Conservation (phyloP, 2,329 filamentous ascomycete genomes). For the Aspergillus candidus region DNA sequence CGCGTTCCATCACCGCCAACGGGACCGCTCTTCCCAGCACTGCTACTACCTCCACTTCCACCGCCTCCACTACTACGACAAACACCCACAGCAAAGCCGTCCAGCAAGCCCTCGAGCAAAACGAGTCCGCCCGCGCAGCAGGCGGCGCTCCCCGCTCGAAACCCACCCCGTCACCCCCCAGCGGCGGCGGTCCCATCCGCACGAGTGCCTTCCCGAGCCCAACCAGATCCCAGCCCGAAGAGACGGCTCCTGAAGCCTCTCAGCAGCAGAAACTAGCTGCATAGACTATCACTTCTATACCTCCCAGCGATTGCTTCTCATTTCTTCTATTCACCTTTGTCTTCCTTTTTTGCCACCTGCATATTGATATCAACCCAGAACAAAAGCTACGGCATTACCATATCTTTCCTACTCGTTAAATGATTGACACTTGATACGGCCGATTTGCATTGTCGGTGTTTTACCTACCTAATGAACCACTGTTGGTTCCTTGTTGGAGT, state of each 20-base stretch:
- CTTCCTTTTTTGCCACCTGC: slow-evolving; percentile 10
- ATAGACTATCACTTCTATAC: slow-evolving; percentile 5
- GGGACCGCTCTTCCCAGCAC: too few relatives aligned
- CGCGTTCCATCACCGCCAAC: too few relatives aligned
- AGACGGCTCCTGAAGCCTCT: slow-evolving; percentile 14
- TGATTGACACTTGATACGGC: too few relatives aligned
- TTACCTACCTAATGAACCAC: too few relatives aligned
- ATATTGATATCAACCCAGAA: neutral
- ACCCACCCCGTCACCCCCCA: slow-evolving; percentile 14
- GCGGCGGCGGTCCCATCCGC: slow-evolving; percentile 29
- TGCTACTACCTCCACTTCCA: slow-evolving; percentile 29
- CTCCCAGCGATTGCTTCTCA: neutral
- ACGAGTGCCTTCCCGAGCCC: slow-evolving; percentile 26
- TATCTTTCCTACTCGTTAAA: too few relatives aligned
- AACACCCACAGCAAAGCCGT: slow-evolving; percentile 22
- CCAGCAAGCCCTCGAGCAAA: slow-evolving; percentile 30
- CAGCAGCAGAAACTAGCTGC: slow-evolving; percentile 20
- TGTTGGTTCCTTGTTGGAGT: too few relatives aligned
- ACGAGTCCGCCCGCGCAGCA: slow-evolving; percentile 31
- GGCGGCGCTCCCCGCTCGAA: slow-evolving; percentile 24
- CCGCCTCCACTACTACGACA: slow-evolving; percentile 22
- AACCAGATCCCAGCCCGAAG: slow-evolving; percentile 17
- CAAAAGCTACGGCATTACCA: too few relatives aligned
- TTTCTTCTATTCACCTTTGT: neutral
- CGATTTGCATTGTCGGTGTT: too few relatives aligned